Evolutionary conservation across 2,329 filamentous ascomycete species (phyloP).

Genomic region (Fusarium floridanum): DNA sequence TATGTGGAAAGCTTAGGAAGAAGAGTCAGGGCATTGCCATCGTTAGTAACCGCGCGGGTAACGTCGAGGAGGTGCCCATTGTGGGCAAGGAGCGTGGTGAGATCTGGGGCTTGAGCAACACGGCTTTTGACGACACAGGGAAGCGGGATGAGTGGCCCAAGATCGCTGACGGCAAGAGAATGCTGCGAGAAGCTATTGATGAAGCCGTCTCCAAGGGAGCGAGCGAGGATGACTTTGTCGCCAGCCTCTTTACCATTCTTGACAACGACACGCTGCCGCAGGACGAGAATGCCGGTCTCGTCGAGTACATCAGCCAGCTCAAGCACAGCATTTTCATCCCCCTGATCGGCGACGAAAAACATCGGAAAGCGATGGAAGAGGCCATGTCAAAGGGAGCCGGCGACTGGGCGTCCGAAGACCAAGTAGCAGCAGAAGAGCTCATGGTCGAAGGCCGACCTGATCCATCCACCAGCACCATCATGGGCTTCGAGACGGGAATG

Average conservation of each 20-base stretch:
- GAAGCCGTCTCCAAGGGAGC: conserved; percentile 53
- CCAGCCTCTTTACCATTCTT: conserved; percentile 66
- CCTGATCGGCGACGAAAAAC: conserved; percentile 64
- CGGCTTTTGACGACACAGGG: conserved; percentile 62
- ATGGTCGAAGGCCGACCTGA: conserved; percentile 56
- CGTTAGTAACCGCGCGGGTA: conserved; percentile 71
- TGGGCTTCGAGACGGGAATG: conserved; percentile 68
- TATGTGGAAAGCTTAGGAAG: conserved; percentile 70
- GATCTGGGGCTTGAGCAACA: conserved; percentile 73
- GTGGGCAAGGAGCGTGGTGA: conserved; percentile 65
- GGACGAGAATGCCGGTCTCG: conserved; percentile 59
- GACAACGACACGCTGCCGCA: conserved; percentile 68
- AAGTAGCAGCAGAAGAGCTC: conserved; percentile 53
- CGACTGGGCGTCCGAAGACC: conserved; percentile 56
- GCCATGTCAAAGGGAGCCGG: conserved; percentile 54
- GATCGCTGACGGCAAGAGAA: conserved; percentile 64
- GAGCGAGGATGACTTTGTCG: conserved; percentile 63
- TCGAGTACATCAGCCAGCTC: conserved; percentile 66
- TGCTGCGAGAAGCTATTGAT: conserved; percentile 59
- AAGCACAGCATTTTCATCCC: conserved; percentile 74
- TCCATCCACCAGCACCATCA: conserved; percentile 46
- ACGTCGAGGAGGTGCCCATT: conserved; percentile 68
- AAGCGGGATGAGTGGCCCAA: conserved; percentile 70
- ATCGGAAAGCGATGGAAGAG: conserved; percentile 60
- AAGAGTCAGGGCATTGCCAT: conserved; percentile 68